Evolutionary conservation across 2,329 filamentous ascomycete species (phyloP).

Genomic region (Botrytis elliptica): DNA sequence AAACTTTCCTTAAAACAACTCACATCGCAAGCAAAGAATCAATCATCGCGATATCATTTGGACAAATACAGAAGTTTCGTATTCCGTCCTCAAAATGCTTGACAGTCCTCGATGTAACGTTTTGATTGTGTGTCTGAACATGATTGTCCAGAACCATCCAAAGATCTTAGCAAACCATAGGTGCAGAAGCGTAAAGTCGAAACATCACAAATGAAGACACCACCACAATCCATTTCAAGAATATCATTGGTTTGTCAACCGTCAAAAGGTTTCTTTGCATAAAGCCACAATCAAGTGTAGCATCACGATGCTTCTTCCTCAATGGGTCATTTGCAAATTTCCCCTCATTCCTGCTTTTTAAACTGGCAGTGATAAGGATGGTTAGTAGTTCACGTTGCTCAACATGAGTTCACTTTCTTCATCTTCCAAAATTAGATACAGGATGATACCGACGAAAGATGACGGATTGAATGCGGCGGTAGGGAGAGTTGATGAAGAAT

Average conservation of each 20-base stretch:
- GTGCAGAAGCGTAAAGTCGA: not conserved
- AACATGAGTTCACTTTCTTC: not conserved
- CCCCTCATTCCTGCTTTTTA: not conserved
- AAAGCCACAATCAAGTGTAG: not conserved
- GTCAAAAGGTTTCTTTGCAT: not conserved
- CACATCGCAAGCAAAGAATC: not conserved
- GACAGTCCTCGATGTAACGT: not conserved
- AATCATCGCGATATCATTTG: not conserved
- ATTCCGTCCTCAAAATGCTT: not conserved
- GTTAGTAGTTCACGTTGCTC: not conserved
- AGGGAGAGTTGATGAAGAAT: not conserved
- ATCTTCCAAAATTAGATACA: not conserved
- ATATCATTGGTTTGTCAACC: not conserved
- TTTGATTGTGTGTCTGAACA: not conserved
- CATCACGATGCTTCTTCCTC: not conserved
- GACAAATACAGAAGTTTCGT: not conserved
- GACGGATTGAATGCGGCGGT: not conserved
- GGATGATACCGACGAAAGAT: slow-evolving; percentile 6
- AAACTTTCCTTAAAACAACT: not conserved
- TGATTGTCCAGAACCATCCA: not conserved
- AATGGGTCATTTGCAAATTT: not conserved
- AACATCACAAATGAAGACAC: not conserved
- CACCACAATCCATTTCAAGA: not conserved
- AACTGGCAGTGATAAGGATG: not conserved
- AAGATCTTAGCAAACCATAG: not conserved